These are phyloP conservation scores for Lathyrus sativus DNA, from an alignment of 306 rosid genomes.

Conservation along the genomic window DNA sequence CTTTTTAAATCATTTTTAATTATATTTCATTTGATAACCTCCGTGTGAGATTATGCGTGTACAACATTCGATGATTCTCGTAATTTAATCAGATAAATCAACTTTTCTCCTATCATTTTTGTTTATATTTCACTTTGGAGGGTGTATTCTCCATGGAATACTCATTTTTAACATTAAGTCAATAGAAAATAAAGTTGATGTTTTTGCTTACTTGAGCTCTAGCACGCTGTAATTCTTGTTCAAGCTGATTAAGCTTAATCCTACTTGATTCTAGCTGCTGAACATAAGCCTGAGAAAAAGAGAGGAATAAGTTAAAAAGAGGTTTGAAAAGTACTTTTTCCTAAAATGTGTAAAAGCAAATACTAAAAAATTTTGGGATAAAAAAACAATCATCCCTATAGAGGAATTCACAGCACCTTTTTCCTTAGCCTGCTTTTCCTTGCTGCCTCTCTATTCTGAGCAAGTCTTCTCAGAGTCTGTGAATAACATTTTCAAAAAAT, in stretches of 20 bases:
- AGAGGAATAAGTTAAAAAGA: background rate
- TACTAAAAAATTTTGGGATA: background rate
- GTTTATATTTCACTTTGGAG: background rate
- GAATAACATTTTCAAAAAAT: conserved; percentile 14
- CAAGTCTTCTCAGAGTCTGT: conserved; percentile 94
- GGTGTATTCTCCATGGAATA: background rate
- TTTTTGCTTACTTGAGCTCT: conserved; percentile 67
- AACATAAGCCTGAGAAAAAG: conserved; percentile 74
- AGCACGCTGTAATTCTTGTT: conserved; percentile 87
- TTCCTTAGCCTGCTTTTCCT: conserved; percentile 99
- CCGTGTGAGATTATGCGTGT: no score
- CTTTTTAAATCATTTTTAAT: background rate
- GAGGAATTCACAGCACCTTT: conserved; percentile 55
- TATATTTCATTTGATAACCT: background rate
- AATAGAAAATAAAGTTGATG: background rate
- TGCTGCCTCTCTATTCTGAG: conserved; percentile 99
- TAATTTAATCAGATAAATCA: no score
- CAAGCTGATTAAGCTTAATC: conserved; percentile 90
- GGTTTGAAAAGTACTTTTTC: conserved; percentile 27
- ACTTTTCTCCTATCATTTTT: background rate
- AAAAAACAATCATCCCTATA: background rate
- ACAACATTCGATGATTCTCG: no score
- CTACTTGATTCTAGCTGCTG: conserved; percentile 96
- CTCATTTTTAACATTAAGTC: background rate
- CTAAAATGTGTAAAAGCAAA: conserved; percentile 38